Base-by-base conservation (phyloP, 805 yeast genomes). In the Teunomyces cretensis region DNA sequence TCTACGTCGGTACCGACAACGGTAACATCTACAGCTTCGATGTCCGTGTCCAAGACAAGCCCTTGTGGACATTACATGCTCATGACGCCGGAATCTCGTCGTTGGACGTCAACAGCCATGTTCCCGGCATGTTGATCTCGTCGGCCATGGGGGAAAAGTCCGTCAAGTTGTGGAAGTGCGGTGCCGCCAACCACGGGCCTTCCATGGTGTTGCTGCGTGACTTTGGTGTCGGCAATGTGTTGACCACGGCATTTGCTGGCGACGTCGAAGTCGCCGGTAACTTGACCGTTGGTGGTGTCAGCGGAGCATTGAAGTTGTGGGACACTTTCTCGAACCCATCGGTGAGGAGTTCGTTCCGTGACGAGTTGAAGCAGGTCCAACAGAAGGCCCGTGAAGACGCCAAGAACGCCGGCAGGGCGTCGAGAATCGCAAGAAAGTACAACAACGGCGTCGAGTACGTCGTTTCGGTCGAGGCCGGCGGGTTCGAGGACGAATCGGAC, bases 51-150 rank as follows among this genome's bases (percentile, higher is more conserved):
- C 79, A 74, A 31, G 76, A 75, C 38, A 78, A 76, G 52, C 91
- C 97, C 14, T 57, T 92, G 27, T 94, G 99, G 99, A 88, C 96
- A 2, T 74, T 94, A 55, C 96, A 94, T 65, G 98, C 98, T 2
- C 99, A 94, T 64, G 98, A 94, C 68, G 80, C 96, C 2, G 97
- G 96, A 49, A 85, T 94, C 49, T 85, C 97, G 4, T 75, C 92
- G 2, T 76, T 94, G 54, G 85, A 84, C 53, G 76, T 84, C 30
- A 91, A 88, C 67, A 61, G 62, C 19, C 78, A 72, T 60, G 62
- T 89, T 27, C 83, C 84, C 19, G 94, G 92, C 14, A 68, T 88
- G 74, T 65, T 94, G 60, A 81, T 83, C 17, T 88, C 98, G 1
- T 84, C 94, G 41, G 96, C 97, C 5, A 86, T 87, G 90, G 88